These are phyloP conservation scores for Clitoria ternatea DNA, from an alignment of 306 rosid species.

Conservation along the genomic window DNA sequence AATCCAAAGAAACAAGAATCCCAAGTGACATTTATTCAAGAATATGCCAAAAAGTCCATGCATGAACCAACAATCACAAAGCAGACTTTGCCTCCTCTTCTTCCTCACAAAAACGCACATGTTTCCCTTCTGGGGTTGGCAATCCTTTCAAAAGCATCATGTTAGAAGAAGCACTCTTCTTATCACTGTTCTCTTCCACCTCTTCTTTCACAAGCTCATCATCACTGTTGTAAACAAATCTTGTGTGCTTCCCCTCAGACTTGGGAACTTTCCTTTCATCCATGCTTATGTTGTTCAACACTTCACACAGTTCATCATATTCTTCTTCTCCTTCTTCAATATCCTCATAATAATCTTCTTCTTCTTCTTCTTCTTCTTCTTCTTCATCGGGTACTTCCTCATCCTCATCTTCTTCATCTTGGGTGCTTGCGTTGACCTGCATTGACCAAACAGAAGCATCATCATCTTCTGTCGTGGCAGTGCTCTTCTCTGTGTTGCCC, in stretches of 20 bases:
- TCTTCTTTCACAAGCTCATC: constrained; percentile 58
- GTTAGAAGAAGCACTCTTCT: constrained; percentile 27
- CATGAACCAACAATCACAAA: constrained; percentile 5
- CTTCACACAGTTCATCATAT: constrained; percentile 56
- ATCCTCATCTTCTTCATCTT: constrained; percentile 52
- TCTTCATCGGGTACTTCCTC: too few species aligned
- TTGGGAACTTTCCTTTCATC: constrained; percentile 36
- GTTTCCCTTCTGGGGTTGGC: constrained; percentile 83
- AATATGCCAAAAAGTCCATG: background rate
- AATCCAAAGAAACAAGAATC: too few species aligned
- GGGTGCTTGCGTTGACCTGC: constrained; percentile 58
- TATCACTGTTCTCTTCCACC: constrained; percentile 8
- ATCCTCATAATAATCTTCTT: constrained; percentile 21
- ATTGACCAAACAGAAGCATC: constrained; percentile 75
- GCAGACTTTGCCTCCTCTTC: constrained; percentile 20
- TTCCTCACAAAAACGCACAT: constrained; percentile 54
- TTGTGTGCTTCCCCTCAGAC: constrained; percentile 66
- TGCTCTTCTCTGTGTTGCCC: constrained; percentile 18
- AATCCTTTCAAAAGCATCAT: constrained; percentile 56
- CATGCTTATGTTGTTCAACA: constrained; percentile 54
- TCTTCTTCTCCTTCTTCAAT: constrained; percentile 8
- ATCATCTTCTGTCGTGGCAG: constrained; percentile 49
- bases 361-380: constrained; percentile 36
- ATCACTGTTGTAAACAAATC: constrained; percentile 71
- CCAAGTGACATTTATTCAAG: too few species aligned